A percentile compares a stretch with the other conserved stretches of the same genome.
Conservation (phyloP, 257 asterid genomes). For the Coffea canephora region DNA sequence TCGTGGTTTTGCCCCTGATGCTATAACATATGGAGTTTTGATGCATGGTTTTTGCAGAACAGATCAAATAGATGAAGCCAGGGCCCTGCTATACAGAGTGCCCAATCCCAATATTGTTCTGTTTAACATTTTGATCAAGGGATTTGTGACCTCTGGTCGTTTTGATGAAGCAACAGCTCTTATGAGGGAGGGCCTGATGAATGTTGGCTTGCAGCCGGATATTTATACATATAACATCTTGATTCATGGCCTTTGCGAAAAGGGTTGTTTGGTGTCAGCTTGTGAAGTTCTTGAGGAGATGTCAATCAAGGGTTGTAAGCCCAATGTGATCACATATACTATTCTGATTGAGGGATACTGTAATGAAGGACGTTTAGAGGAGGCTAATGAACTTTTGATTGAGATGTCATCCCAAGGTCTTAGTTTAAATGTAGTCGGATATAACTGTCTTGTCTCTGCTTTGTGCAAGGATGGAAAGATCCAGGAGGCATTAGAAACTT, state of each 20-base stretch:
- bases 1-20: slow-evolving; percentile 68
- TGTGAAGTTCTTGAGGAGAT: slow-evolving; percentile 48
- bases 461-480: slow-evolving; percentile 63
- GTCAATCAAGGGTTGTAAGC: slow-evolving; percentile 44
- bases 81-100: slow-evolving; percentile 54
- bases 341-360: slow-evolving; percentile 74
- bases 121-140: slow-evolving; percentile 71
- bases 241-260: slow-evolving; percentile 73
- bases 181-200: slow-evolving; percentile 42
- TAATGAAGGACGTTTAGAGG: slow-evolving; percentile 57
- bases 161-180: slow-evolving; percentile 75
- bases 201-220: slow-evolving; percentile 55
- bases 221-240: slow-evolving; percentile 73
- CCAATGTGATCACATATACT: slow-evolving; percentile 70
- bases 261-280: slow-evolving; percentile 65
- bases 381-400: slow-evolving; percentile 52
- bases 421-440: slow-evolving; percentile 66
- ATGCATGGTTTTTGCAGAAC: slow-evolving; percentile 70
- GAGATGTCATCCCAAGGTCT: slow-evolving; percentile 67
- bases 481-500: slow-evolving; percentile 50
- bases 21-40: slow-evolving; percentile 76
- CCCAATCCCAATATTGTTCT: slow-evolving; percentile 53
- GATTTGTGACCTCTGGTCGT: slow-evolving; percentile 43
- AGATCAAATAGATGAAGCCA: slow-evolving; percentile 71
- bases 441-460: slow-evolving; percentile 74